Evolutionary conservation across 192 early-diverging fungal genomes (phyloP), one percentile per base, ranked within the genome.

Genomic region (Backusella macrospora): DNA sequence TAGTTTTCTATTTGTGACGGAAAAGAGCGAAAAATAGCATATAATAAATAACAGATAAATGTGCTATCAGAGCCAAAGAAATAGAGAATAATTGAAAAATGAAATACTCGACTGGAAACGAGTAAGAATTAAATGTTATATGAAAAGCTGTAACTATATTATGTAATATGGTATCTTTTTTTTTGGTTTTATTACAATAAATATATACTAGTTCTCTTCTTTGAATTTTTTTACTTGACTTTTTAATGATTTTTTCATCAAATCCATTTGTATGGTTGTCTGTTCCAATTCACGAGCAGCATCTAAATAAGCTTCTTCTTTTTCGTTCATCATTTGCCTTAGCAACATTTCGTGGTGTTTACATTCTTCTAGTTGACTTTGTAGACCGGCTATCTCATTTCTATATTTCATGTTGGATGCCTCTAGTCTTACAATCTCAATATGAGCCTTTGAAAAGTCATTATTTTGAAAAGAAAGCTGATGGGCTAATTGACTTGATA

Each of bases 371-470:
- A 86, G 52, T 8, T 77, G 75, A 34, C 80, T 75, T 48, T 84
- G 75, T 10, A 86, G 65, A 0, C 47, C 62, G 0, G 87, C 85
- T 16, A 76, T 62, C 34, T 88, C 85, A 39, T 81, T 76, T n/a
- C 87, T 77, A 21, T 78, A 71, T 62, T 79, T 73, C 65, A 86
- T 83, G 16, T 77, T 79, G 0, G 82, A 68, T 26, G 81, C 77
- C 63, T 88, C 87, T 38, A 88, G 48, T 55, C 85, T 83, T 15
- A 81, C 78, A 26, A 84, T 78, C 34, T 82, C 81, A 8, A 82
- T 21, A 65, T 82, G 82, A 2, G 75, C 79, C 26, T 86, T 82
- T 3, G 85, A 75, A 8, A 84, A 45, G 34, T 81, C 81, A 14
- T 26, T 37, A 6, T 66, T 42, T 40, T 40, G 55, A 12, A 47